phyloP scores from a whole-genome alignment of 805 yeast genomes.

The Candida sonorensis region DNA sequence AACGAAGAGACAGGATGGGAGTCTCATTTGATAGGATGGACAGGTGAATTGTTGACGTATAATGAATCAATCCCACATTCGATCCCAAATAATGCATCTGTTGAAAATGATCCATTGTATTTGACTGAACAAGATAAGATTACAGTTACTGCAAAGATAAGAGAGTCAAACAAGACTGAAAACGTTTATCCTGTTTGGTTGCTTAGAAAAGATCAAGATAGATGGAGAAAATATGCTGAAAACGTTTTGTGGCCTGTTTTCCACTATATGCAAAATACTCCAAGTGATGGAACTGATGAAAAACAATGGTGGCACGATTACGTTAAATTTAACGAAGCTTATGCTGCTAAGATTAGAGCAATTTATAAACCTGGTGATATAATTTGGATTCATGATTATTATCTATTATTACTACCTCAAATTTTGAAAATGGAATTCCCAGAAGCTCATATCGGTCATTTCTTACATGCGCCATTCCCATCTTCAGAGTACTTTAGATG shows the following conservation, averaged over 20 bases:
- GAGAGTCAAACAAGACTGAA: constrained; percentile 38
- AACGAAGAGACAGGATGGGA: constrained; percentile 73
- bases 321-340: constrained; percentile 84
- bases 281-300: constrained; percentile 63
- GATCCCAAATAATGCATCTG: constrained; percentile 19
- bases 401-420: constrained; percentile 74
- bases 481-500: constrained; percentile 91
- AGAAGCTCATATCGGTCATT: constrained; percentile 68
- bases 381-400: constrained; percentile 90
- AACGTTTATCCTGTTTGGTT: constrained; percentile 86
- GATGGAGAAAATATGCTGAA: constrained; percentile 91
- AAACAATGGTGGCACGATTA: constrained; percentile 79
- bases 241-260: constrained; percentile 89
- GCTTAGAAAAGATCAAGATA: constrained; percentile 63
- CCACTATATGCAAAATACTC: constrained; percentile 82
- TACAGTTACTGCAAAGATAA: constrained; percentile 40
- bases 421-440: constrained; percentile 72
- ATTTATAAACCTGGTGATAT: constrained; percentile 84
- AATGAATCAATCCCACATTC: constrained; percentile 20
- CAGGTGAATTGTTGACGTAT: constrained; percentile 65
- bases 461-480: constrained; percentile 89
- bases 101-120: constrained; percentile 56
- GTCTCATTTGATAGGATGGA: constrained; percentile 87
- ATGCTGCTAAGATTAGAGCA: constrained; percentile 66
- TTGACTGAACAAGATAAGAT: constrained; percentile 49